A percentile compares a stretch with the other conserved stretches of the same genome.
Conservation (phyloP, 768 basidiomycete genomes). For the Termitomyces sp. region DNA sequence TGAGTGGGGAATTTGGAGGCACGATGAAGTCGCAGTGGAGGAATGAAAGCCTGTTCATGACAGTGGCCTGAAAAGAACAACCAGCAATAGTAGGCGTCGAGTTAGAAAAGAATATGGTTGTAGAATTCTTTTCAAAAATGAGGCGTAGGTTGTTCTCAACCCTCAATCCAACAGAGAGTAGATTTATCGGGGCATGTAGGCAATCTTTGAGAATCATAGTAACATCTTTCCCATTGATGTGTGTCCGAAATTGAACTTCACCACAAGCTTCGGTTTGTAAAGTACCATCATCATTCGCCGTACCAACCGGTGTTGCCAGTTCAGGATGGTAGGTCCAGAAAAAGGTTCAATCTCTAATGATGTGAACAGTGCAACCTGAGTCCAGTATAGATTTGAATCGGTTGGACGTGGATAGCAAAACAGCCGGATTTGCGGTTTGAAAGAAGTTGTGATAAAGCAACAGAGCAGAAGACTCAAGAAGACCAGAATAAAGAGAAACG, state of each 20-base stretch:
- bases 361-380: too few relatives aligned
- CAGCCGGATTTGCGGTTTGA: too few relatives aligned
- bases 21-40: not conserved
- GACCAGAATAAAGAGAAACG: too few relatives aligned
- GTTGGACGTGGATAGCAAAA: too few relatives aligned
- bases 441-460: too few relatives aligned
- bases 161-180: not conserved
- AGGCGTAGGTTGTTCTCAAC: not conserved
- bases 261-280: not conserved
- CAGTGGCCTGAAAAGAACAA: not conserved
- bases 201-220: too few relatives aligned
- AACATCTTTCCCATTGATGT: too few relatives aligned
- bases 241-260: not conserved
- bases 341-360: not conserved
- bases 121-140: not conserved
- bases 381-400: too few relatives aligned
- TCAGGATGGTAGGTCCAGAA: not conserved
- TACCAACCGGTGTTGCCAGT: not conserved
- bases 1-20: not conserved
- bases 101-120: not conserved
- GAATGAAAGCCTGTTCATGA: not conserved
- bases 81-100: not conserved
- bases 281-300: too few relatives aligned
- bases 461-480: too few relatives aligned
- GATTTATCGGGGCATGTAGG: not conserved